Evolutionary conservation across 306 rosid genomes (phyloP).

Genomic region (Sophora flavescens): DNA sequence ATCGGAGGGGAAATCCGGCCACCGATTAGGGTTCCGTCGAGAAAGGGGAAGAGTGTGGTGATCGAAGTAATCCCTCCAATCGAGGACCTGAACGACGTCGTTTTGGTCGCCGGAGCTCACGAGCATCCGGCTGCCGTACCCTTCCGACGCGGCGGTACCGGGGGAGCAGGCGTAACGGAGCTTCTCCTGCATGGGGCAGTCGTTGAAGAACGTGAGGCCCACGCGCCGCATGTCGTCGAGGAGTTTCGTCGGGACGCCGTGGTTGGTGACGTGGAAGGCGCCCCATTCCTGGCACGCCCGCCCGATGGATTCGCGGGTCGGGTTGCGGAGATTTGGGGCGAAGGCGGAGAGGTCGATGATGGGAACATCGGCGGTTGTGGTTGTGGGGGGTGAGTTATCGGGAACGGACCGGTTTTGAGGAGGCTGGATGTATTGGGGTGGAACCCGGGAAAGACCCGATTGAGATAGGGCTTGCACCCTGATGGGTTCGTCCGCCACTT

Average conservation of each 20-base stretch:
- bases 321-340: constrained; percentile 49
- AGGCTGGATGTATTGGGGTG: constrained; percentile 76
- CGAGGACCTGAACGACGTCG: constrained; percentile 56
- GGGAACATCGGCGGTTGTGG: constrained; percentile 51
- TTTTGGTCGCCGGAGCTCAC: constrained; percentile 38
- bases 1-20: constrained; percentile 72
- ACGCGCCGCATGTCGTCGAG: constrained; percentile 53
- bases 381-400: not conserved
- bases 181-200: constrained; percentile 59
- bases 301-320: constrained; percentile 53
- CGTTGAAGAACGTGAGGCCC: constrained; percentile 75
- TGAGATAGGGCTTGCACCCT: constrained; percentile 72
- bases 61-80: constrained; percentile 96
- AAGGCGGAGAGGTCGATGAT: constrained; percentile 55
- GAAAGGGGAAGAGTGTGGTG: constrained; percentile 87
- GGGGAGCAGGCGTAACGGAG: constrained; percentile 69
- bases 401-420: constrained; percentile 45
- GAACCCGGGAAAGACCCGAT: constrained; percentile 66
- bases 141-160: constrained; percentile 73
- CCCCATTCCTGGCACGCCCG: constrained; percentile 83
- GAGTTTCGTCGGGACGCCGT: constrained; percentile 62
- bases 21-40: constrained; percentile 75
- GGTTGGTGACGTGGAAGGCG: constrained; percentile 85
- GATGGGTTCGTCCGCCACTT: constrained; percentile 50
- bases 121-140: constrained; percentile 90